These are phyloP conservation scores for Setaria italica DNA, from an alignment of 202 grass and related monocot genomes.

Conservation along the genomic window DNA sequence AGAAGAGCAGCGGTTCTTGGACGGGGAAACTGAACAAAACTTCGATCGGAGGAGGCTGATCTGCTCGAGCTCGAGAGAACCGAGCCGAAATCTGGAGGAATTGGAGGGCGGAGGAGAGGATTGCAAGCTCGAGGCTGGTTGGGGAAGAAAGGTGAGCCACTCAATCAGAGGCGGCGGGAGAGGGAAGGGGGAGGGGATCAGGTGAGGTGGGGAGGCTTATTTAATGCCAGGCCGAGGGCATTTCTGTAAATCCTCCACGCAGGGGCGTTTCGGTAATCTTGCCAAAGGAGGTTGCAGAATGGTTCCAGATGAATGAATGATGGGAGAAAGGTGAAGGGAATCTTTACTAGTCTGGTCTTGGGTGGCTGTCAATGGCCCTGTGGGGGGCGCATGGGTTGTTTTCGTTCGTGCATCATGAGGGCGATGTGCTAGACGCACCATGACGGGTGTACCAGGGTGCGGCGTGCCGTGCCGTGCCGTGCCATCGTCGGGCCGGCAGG, in stretches of 20 bases:
- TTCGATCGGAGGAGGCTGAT: neutral
- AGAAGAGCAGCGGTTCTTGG: neutral
- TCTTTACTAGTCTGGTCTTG: conserved; percentile 46
- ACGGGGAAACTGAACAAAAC: too few relatives aligned
- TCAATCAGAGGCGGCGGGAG: conserved; percentile 10
- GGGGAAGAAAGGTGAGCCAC: conserved; percentile 37
- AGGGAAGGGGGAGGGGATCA: conserved; percentile 48
- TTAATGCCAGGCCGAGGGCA: conserved; percentile 35
- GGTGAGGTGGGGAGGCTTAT: conserved; percentile 43
- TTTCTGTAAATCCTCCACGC: neutral
- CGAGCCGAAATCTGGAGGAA: neutral
- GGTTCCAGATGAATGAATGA: conserved; percentile 7
- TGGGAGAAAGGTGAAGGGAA: conserved; percentile 38
- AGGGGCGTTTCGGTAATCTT: conserved; percentile 37
- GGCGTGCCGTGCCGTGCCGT: fast-evolving
- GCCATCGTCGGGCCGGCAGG: neutral
- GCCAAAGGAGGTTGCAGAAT: neutral
- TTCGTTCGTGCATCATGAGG: neutral
- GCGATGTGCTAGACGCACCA: conserved; percentile 2
- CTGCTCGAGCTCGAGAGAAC: neutral
- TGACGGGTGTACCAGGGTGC: neutral
- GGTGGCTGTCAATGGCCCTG: conserved; percentile 40
- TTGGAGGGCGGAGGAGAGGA: neutral
- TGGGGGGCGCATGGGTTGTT: neutral
- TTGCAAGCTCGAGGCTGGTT: neutral